Percentiles rank a stretch among this genome's conserved stretches.
Conservation (phyloP, 192 early-diverging fungal genomes). For the Backusella morwellensis region DNA sequence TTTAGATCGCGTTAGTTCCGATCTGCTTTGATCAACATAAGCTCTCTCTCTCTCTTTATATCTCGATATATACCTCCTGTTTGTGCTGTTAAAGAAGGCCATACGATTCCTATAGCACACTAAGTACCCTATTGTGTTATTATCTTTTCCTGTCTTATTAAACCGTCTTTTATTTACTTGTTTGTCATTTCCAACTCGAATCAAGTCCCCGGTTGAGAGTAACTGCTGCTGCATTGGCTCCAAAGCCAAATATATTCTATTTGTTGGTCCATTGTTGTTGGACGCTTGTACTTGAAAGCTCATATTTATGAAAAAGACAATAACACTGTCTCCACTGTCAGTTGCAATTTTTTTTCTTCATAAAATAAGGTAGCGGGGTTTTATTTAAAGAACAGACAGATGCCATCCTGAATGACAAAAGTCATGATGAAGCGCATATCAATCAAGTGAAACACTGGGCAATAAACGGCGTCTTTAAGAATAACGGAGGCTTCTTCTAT, state of each 20-base stretch:
- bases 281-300: conserved; percentile 16
- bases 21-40: neutral
- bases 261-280: neutral
- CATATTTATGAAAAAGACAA: neutral
- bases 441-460: too few relatives aligned
- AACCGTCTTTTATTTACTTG: neutral
- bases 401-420: too few relatives aligned
- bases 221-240: conserved; percentile 5
- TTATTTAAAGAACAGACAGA: too few relatives aligned
- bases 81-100: conserved; percentile 51
- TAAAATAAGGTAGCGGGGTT: too few relatives aligned
- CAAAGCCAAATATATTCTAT: conserved; percentile 11
- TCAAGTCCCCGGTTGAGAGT: conserved; percentile 17
- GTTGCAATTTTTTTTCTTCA: too few relatives aligned
- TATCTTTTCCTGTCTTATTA: neutral
- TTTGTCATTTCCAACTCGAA: conserved; percentile 3
- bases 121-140: neutral
- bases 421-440: too few relatives aligned
- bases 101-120: conserved; percentile 48
- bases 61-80: conserved; percentile 29
- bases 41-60: neutral
- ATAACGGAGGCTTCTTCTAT: too few relatives aligned
- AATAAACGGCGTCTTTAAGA: too few relatives aligned
- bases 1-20: neutral
- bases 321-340: neutral